Conservation (phyloP, 768 basidiomycete species). For the Phylloporus rhodoxanthus region DNA sequence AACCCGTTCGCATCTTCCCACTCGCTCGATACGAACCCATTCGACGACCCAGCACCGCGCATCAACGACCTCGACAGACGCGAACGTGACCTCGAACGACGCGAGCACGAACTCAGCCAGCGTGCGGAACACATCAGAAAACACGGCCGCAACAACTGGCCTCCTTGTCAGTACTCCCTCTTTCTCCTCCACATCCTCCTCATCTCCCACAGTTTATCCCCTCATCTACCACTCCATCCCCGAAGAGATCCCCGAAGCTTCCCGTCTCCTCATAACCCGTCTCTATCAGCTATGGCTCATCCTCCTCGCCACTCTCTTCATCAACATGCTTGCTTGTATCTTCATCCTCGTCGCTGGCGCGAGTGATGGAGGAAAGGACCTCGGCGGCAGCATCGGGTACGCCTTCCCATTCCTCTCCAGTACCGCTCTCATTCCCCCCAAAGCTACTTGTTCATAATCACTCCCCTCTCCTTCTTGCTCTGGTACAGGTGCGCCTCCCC, state of each 20-base stretch:
- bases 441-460: slow-evolving; percentile 78
- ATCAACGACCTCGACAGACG: slow-evolving; percentile 51
- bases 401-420: slow-evolving; percentile 24
- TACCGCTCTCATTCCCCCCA: slow-evolving; percentile 13
- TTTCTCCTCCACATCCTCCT: slow-evolving; percentile 11
- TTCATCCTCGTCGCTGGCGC: slow-evolving; percentile 76
- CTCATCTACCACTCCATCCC: slow-evolving; percentile 90
- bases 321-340: slow-evolving; percentile 91
- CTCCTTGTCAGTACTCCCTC: slow-evolving; percentile 57
- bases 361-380: slow-evolving; percentile 67
- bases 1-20: slow-evolving; percentile 84
- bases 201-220: slow-evolving; percentile 66
- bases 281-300: slow-evolving; percentile 94
- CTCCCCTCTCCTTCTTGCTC: slow-evolving; percentile 75
- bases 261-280: slow-evolving; percentile 72
- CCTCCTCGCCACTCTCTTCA: slow-evolving; percentile 68
- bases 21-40: slow-evolving; percentile 83
- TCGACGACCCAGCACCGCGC: slow-evolving; percentile 70
- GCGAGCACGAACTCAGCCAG: slow-evolving; percentile 69
- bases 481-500: slow-evolving; percentile 78
- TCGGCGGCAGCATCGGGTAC: slow-evolving; percentile 79
- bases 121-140: slow-evolving; percentile 64
- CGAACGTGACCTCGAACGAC: slow-evolving; percentile 73
- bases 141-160: slow-evolving; percentile 91
- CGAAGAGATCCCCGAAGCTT: slow-evolving; percentile 83